Evolutionary conservation across 2,329 filamentous ascomycete species (phyloP), one percentile per base, ranked within the genome.

Genomic region (Myriosclerotinia duriaeana): DNA sequence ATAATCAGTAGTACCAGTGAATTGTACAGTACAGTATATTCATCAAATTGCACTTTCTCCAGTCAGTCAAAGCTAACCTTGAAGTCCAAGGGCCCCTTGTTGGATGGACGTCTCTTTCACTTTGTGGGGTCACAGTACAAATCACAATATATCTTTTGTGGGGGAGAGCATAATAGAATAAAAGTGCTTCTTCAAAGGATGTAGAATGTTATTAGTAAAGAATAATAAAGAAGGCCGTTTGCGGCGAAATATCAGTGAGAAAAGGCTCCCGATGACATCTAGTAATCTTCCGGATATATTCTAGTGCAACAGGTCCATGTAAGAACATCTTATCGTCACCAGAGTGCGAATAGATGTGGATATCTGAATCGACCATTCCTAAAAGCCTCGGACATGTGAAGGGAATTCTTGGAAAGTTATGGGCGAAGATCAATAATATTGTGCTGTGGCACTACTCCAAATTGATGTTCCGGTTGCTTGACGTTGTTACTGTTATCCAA

Each of bases 81-180:
- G 26, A 26, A 26, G 26, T 26, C 26, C 50, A 15, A 15, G 50
- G 34, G 14, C 26, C 56, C 56, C 56, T 26, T 60, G 56, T 60
- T 26, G 56, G 48, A 48, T 26, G 56, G 48, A 48, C 56, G 48
- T 60, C 56, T 60, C 56, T 60, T 48, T 60, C 42, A 36, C 20
- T n/a, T 34, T 60, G 56, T 60, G 56, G 56, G 56, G 56, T 60
- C 17, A 46, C 20, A 9, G 9, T 48, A 44, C 26, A 36, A 64
- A 50, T 4, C 7, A 61, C 38, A n/a, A 15, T 36, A 5, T 11
- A 26, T 46, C 5, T 48, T 60, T 48, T 60, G 56, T 34, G 42
- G 56, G 42, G 56, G 56, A 17, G 3, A 7, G n/a, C 26, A 22
- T 22, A 17, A 48, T 20, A 17, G 20, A 60, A 14, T n/a, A 12